Percentiles rank a stretch among this genome's conserved stretches.
Conservation (phyloP, 1,284 basidiomycete genomes). For the Thelephora terrestris region DNA sequence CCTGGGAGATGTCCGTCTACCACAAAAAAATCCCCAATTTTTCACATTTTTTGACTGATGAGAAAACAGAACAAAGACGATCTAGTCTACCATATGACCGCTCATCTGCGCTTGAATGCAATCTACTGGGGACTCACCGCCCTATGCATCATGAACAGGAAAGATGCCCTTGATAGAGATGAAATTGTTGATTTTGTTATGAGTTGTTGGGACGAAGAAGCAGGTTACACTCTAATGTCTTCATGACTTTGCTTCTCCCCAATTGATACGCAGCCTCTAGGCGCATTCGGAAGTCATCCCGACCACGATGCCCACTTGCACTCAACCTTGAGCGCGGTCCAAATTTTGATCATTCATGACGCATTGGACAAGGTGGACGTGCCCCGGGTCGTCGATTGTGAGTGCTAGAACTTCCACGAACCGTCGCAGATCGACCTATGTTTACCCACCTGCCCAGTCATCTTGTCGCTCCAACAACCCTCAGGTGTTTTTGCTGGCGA, state of each 20-base stretch:
- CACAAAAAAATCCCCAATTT: background rate
- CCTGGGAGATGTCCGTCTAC: constrained; percentile 18
- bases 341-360: constrained; percentile 83
- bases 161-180: constrained; percentile 70
- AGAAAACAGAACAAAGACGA: constrained; percentile 66
- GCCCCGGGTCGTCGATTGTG: constrained; percentile 69
- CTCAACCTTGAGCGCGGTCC: constrained; percentile 84
- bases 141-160: constrained; percentile 67
- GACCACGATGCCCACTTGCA: constrained; percentile 89
- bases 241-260: constrained; percentile 2
- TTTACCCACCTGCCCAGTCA: constrained; percentile 31
- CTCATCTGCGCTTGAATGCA: constrained; percentile 92
- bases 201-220: constrained; percentile 88
- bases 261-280: constrained; percentile 30
- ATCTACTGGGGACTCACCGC: constrained; percentile 96
- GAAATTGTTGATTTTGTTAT: constrained; percentile 88
- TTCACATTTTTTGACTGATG: background rate
- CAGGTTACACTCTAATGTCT: constrained; percentile 40
- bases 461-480: constrained; percentile 73
- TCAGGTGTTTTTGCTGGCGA: constrained; percentile 91
- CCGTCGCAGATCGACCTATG: background rate
- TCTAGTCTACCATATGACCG: constrained; percentile 86
- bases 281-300: constrained; percentile 88
- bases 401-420: constrained; percentile 18
- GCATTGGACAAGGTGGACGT: constrained; percentile 66